Base-by-base conservation (phyloP, 345 rosid genomes). In the Gossypioides kirkii region DNA sequence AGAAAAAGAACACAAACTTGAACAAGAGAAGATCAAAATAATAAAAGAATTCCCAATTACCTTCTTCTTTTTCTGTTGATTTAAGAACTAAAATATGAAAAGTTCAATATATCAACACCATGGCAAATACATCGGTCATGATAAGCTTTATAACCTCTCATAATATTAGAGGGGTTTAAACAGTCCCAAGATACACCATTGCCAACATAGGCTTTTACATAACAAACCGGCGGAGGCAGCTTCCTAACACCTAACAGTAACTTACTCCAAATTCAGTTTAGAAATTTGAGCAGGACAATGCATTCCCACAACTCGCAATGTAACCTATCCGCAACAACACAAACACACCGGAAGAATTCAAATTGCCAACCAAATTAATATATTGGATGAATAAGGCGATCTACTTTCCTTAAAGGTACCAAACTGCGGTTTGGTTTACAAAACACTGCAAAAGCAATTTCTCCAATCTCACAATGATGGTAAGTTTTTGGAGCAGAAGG, bases 41-140 rank as follows among this genome's bases (percentile, higher is more conserved):
- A 64, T 42, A 61, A 64, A 65, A 2, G 12, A n/a, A 22, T 41
- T 32, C 36, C 32, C 47, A 64, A 20, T 3, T 64, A 10, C 36
- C 17, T 63, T 63, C 38, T 32, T 32, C 5, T 32, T 32, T 32
- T 32, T 32, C 17, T 22, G 52, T 42, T 42, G 10, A 43, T 43
- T 66, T 14, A 66, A 66, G 70, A 66, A 14, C 20, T 46, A 28
- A 66, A 46, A 66, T 25, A 66, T 16, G 38, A 32, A 49, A n/a
- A 36, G 46, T 38, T 50, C 18, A 50, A 61, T 38, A 36, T 36
- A 61, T 9, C 23, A 6, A n/a, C 42, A 36, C 47, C 20, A 41
- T 32, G 38, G 7, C 38, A 32, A 32, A 32, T 7, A 32, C 38
- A 32, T 32, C 7, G 38, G 38, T 6, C 38, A 32, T 32, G 38